Evolutionary conservation across 805 yeast genomes (phyloP).

Genomic region (Sugiyamaella chiloensis): DNA sequence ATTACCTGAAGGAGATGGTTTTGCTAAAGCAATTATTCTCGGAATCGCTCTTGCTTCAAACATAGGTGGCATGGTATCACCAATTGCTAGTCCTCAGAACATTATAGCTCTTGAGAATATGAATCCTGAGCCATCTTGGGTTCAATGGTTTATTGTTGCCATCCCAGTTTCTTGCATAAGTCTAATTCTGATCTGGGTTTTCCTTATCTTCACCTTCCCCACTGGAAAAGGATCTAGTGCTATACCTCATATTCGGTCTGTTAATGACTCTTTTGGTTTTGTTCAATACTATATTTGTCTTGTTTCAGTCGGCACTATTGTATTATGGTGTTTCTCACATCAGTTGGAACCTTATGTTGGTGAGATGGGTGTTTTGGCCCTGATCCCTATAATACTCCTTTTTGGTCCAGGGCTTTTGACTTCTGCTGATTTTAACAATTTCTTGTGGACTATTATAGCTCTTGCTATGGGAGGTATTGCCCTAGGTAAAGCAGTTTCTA

Average conservation of each 20-base stretch:
- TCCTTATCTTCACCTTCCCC: constrained; percentile 59
- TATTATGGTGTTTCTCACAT: constrained; percentile 86
- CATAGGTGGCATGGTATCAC: constrained; percentile 96
- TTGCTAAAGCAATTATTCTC: constrained; percentile 77
- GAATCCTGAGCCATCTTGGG: constrained; percentile 85
- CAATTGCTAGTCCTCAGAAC: constrained; percentile 96
- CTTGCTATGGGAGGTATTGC: constrained; percentile 98
- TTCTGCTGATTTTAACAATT: constrained; percentile 90
- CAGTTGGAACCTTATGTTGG: constrained; percentile 72
- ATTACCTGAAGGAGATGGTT: constrained; percentile 70
- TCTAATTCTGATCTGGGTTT: constrained; percentile 67
- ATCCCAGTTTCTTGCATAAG: constrained; percentile 72
- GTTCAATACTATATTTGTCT: constrained; percentile 72
- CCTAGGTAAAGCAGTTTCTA: constrained; percentile 89
- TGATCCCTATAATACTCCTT: constrained; percentile 84
- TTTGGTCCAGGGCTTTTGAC: constrained; percentile 87
- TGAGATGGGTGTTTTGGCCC: constrained; percentile 94
- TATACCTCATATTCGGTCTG: constrained; percentile 51
- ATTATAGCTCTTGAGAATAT: constrained; percentile 84
- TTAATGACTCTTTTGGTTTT: constrained; percentile 62
- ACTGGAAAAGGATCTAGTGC: constrained; percentile 41
- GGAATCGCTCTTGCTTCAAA: constrained; percentile 94
- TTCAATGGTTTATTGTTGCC: constrained; percentile 87
- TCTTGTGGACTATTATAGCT: constrained; percentile 93
- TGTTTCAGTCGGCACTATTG: constrained; percentile 69